A percentile compares a stretch with the other conserved stretches of the same genome.
phyloP scores from a whole-genome alignment of 139 green algal genomes.

The Microglena sp. region DNA sequence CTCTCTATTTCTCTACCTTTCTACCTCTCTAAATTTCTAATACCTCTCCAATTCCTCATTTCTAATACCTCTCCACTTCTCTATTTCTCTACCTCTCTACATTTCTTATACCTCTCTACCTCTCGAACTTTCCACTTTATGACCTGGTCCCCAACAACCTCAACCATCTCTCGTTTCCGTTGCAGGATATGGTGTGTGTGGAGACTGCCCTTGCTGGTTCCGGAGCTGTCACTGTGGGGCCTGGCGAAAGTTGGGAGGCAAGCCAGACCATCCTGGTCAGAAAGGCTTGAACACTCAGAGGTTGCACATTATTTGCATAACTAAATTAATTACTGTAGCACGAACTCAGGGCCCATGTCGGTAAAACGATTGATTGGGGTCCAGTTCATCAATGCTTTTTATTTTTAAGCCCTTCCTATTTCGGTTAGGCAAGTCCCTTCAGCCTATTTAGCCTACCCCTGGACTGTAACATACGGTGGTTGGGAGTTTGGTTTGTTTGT shows the following conservation, averaged over 20 bases:
- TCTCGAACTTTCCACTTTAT: not conserved
- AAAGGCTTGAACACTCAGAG: too few relatives aligned
- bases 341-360: too few relatives aligned
- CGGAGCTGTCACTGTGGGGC: constrained; percentile 35
- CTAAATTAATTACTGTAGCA: too few relatives aligned
- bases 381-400: too few relatives aligned
- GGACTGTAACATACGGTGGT: too few relatives aligned
- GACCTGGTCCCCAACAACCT: not conserved
- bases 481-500: too few relatives aligned
- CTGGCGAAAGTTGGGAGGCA: constrained; percentile 37
- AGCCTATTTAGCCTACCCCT: too few relatives aligned
- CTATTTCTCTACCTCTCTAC: not conserved
- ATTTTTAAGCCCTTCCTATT: too few relatives aligned
- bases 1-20: not conserved
- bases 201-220: constrained; percentile 56
- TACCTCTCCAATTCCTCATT: not conserved
- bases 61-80: not conserved
- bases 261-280: constrained; percentile 37
- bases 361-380: too few relatives aligned
- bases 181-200: constrained; percentile 61
- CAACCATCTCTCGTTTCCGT: not conserved
- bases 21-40: not conserved
- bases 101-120: not conserved
- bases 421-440: too few relatives aligned
- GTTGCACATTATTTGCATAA: too few relatives aligned